Conservation (phyloP, 2,329 filamentous ascomycete species). For the Ophiosphaerella narmari region DNA sequence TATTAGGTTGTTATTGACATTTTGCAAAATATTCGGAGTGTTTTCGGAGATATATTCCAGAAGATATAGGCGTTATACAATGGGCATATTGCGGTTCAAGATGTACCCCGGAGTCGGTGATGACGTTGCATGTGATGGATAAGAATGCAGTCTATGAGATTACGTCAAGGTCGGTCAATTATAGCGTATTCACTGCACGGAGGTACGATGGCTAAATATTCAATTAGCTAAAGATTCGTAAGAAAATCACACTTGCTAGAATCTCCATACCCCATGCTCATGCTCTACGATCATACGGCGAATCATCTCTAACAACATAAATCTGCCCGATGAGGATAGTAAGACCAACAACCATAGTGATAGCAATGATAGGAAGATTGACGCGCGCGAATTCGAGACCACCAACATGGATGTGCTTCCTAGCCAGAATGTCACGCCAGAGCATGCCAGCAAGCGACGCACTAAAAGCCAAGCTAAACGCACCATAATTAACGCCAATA, state of each 20-base stretch:
- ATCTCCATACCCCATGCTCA: background rate
- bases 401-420: constrained; percentile 70
- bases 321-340: constrained; percentile 66
- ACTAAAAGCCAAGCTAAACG: constrained; percentile 73
- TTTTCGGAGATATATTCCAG: no score
- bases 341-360: constrained; percentile 68
- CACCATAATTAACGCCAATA: constrained; percentile 74
- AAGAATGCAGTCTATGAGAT: no score
- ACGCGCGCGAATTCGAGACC: constrained; percentile 69
- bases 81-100: no score
- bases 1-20: no score
- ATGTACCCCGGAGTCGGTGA: no score
- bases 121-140: no score
- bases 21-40: no score
- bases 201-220: background rate
- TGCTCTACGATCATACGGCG: constrained; percentile 7
- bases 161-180: background rate
- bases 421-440: constrained; percentile 71
- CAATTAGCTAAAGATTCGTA: no score
- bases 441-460: constrained; percentile 72
- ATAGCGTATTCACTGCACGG: background rate
- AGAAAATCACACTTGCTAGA: no score
- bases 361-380: constrained; percentile 72
- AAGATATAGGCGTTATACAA: no score
- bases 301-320: constrained; percentile 58